phyloP scores from a whole-genome alignment of 2,329 filamentous ascomycete genomes.

The Ophiostoma himal-ulmi region DNA sequence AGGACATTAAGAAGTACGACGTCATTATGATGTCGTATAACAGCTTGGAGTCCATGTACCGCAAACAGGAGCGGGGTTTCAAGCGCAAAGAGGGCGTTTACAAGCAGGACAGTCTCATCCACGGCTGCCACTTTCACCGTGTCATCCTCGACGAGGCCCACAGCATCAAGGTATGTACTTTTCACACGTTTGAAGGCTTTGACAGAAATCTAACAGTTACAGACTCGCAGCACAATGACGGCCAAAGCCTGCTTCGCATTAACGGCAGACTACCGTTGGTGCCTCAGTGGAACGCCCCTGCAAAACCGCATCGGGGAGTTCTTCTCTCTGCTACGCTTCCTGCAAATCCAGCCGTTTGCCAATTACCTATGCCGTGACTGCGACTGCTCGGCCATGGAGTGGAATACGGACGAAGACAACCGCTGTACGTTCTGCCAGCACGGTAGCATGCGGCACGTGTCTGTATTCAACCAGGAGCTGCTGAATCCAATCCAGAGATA shows the following conservation, averaged over 20 bases:
- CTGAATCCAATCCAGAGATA: slow-evolving; percentile 71
- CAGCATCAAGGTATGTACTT: slow-evolving; percentile 62
- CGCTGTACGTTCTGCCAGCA: slow-evolving; percentile 41
- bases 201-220: background rate
- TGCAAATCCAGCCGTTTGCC: slow-evolving; percentile 82
- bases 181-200: no score
- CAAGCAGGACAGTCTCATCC: slow-evolving; percentile 75
- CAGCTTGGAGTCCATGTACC: slow-evolving; percentile 81
- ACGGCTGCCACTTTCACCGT: slow-evolving; percentile 80
- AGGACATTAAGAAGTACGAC: slow-evolving; percentile 74
- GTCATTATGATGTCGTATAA: slow-evolving; percentile 98
- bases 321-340: slow-evolving; percentile 87
- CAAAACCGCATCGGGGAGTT: slow-evolving; percentile 98
- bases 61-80: slow-evolving; percentile 89
- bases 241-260: slow-evolving; percentile 93
- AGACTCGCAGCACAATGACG: slow-evolving; percentile 75
- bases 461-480: slow-evolving; percentile 65
- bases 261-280: slow-evolving; percentile 87
- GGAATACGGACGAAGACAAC: slow-evolving; percentile 67
- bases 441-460: slow-evolving; percentile 52
- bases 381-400: slow-evolving; percentile 73
- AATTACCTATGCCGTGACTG: slow-evolving; percentile 93
- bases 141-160: slow-evolving; percentile 83
- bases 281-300: slow-evolving; percentile 86
- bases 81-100: slow-evolving; percentile 70